Evolutionary conservation across 306 rosid species (phyloP), one percentile per base, ranked within the genome.

Genomic region (Lathyrus aphaca): DNA sequence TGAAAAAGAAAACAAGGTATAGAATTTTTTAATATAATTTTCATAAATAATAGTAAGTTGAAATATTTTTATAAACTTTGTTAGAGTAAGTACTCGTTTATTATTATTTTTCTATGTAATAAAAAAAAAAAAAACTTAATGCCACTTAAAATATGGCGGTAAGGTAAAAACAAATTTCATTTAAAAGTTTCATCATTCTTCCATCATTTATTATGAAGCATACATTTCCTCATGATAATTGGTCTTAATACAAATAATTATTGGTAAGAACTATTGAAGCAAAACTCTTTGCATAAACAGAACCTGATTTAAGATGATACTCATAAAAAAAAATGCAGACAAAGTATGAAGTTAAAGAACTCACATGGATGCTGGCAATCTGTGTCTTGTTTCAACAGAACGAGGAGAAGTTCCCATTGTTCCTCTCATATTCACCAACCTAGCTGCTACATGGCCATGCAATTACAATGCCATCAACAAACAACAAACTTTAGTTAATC

Each of bases 361-460:
- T 86, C 44, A 92, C 98, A 89, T 80, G 37, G 98, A 82, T 73
- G 92, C 50, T 39, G 91, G 83, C 64, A 84, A 80, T 23, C 94
- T 86, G 67, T 86, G 88, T 77, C 94, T 74, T 51, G 92, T 68
- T 80, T 86, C 96, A 77, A 68, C 71, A 0, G 86, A 71, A 39
- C 71, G 87, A 60, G 91, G 89, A 21, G 92, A 83, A 79, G 82
- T 62, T 10, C 86, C 96, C 95, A 84, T 89, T 69, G 82, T 69
- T 73, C 84, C 86, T 81, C 92, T 85, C 81, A 85, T 82, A 16
- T 49, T 48, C 7, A 53, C 48, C 44, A 67, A 35, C 3, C 71
- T 71, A 82, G 49, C 76, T 60, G 44, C 76, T 60, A 61, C 69
- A 82, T 48, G 30, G 58, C 63, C 71, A 72, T 85, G 82, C 77